Evolutionary conservation across 257 asterid genomes (phyloP), one percentile per base, ranked within the genome.

Genomic region (Echites panduratus): DNA sequence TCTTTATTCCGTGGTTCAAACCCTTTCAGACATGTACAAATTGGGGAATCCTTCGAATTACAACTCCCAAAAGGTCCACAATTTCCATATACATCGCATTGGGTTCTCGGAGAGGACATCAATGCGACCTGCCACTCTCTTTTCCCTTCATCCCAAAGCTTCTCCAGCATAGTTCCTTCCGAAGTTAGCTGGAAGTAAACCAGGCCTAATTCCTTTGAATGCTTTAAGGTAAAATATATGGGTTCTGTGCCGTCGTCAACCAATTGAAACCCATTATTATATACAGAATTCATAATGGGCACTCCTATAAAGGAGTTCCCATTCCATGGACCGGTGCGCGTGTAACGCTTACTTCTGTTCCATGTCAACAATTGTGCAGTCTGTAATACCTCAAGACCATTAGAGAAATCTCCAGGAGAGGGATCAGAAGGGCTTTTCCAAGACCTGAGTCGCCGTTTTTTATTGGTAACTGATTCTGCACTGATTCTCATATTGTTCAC

Each of bases 11-110:
- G 70, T 3, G 90, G 89, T 66, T 75, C 59, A 68, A 87, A 88
- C 5, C 93, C 96, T 54, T 2, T 73, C 82, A 86, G 76, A 63
- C 97, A 91, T 27, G 76, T 62, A 58, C 96, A 91, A 61, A 82
- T 71, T 49, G 85, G 76, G 3, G 84, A 83, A 8, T 3, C 52
- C 48, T 47, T 76, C 0, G 87, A 40, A 75, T 88, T 59, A 80
- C 92, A 89, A 43, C 66, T 76, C n/a, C 94, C 87, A 64, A 83
- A 86, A 5, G 80, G 71, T 9, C 94, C 96, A 26, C 94, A 89
- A 24, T 29, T 66, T 3, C 87, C 85, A 50, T 41, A 78, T 13
- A 57, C 13, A 38, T 73, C 74, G 43, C 79, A 76, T 35, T 44
- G 68, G 4, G 12, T 67, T 17, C 2, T 4, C 27, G 24, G 32